phyloP scores from a whole-genome alignment of 2,329 filamentous ascomycete species.

The Verticillium nubilum region DNA sequence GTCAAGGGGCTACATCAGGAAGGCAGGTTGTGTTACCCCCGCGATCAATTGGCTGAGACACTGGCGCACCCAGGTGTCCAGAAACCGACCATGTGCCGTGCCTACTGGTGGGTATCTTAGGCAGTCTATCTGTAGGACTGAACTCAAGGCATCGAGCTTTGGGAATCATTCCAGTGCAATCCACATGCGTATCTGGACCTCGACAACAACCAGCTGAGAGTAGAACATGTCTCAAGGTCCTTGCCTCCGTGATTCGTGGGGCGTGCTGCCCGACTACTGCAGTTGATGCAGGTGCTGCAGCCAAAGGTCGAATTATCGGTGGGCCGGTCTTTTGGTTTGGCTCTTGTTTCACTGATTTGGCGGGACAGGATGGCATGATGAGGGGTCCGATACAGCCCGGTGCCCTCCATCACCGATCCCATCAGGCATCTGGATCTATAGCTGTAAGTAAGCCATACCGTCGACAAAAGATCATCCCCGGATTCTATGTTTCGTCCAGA shows the following conservation, averaged over 20 bases:
- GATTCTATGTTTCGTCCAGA: too few species aligned
- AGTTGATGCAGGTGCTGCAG: neutral
- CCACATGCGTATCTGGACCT: neutral
- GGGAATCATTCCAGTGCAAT: neutral
- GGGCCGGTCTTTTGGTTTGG: slow-evolving; percentile 4
- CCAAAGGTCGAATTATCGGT: neutral
- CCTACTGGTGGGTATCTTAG: neutral
- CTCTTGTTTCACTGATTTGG: slow-evolving; percentile 11
- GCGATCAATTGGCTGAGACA: neutral
- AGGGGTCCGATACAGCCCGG: slow-evolving; percentile 2
- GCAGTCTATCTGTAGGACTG: neutral
- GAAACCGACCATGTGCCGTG: neutral
- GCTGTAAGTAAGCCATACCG: too few species aligned
- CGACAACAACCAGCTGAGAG: neutral
- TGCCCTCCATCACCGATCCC: slow-evolving; percentile 5
- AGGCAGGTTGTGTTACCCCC: neutral
- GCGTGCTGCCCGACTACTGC: neutral
- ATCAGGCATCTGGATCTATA: neutral
- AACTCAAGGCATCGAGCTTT: neutral
- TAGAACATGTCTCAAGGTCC: neutral
- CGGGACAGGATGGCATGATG: slow-evolving; percentile 4
- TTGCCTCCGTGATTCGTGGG: neutral
- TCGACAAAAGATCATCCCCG: too few species aligned
- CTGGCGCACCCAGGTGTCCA: neutral
- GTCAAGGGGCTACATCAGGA: neutral